Conservation (phyloP, 192 early-diverging fungal species). For the Kappamyces sp. region DNA sequence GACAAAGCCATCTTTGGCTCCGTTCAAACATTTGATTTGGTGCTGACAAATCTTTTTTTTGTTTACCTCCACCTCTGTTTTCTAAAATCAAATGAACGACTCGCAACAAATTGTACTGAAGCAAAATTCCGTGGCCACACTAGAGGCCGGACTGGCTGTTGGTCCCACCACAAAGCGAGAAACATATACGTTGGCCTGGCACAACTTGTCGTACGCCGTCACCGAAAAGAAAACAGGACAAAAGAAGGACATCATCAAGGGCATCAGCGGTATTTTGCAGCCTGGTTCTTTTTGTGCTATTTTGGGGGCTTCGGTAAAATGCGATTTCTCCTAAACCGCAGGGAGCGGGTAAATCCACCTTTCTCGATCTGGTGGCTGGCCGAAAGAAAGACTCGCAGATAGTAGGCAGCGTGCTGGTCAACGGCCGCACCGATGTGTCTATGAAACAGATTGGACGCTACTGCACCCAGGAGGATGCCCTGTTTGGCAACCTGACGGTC, state of each 20-base stretch:
- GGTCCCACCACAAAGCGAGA: no score
- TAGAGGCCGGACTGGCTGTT: no score
- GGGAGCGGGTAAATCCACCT: slow-evolving; percentile 29
- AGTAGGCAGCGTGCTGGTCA: slow-evolving; percentile 17
- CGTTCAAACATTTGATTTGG: no score
- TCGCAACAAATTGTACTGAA: no score
- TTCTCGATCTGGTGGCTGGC: slow-evolving; percentile 23
- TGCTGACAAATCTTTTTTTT: no score
- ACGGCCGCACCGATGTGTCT: slow-evolving; percentile 18
- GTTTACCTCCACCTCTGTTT: no score
- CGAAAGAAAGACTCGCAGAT: not conserved
- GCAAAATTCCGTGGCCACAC: no score
- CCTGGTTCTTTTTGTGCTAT: slow-evolving; percentile 24
- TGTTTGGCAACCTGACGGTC: slow-evolving; percentile 54
- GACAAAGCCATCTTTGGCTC: no score
- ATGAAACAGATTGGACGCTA: slow-evolving; percentile 28
- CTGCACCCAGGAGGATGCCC: slow-evolving; percentile 27
- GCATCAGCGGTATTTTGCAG: not conserved
- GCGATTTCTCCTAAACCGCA: no score
- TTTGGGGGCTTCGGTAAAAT: slow-evolving; percentile 56
- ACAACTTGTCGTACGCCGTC: slow-evolving; percentile 4
- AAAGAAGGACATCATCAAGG: not conserved
- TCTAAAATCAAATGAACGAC: no score
- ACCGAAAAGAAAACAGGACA: not conserved
- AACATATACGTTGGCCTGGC: slow-evolving; percentile 2